Evolutionary conservation across 768 basidiomycete genomes (phyloP).

Genomic region (Gloeostereum incarnatum): DNA sequence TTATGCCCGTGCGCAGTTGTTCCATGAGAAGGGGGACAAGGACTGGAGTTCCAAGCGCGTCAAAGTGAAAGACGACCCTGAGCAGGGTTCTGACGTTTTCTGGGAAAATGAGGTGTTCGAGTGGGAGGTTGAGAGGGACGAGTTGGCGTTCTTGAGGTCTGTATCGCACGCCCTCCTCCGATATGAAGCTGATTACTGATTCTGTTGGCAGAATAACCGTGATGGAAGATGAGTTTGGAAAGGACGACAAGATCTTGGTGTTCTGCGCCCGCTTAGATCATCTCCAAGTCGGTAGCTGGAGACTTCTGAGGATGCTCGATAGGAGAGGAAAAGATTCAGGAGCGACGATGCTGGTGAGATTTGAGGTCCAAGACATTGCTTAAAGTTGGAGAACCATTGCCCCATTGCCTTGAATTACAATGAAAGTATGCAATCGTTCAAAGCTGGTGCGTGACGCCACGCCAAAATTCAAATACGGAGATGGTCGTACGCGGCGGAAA

Average conservation of each 20-base stretch:
- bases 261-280: conserved; percentile 45
- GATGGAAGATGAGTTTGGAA: conserved; percentile 30
- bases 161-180: conserved; percentile 8
- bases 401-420: no score
- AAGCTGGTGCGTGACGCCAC: no score
- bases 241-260: conserved; percentile 34
- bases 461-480: no score
- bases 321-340: conserved; percentile 40
- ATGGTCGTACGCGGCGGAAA: no score
- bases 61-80: conserved; percentile 21
- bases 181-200: conserved; percentile 2
- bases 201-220: conserved; percentile 20
- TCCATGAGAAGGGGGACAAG: conserved; percentile 26
- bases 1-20: conserved; percentile 36
- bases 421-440: no score
- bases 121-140: conserved; percentile 42
- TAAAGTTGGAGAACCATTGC: no score
- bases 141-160: conserved; percentile 44
- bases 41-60: conserved; percentile 34
- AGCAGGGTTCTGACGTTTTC: conserved; percentile 26
- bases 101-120: conserved; percentile 35
- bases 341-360: conserved; percentile 22
- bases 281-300: conserved; percentile 38
- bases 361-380: no score
- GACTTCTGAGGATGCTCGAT: conserved; percentile 39